Base-by-base conservation (phyloP, 106 monocot genomes). In the Triglochin maritima region DNA sequence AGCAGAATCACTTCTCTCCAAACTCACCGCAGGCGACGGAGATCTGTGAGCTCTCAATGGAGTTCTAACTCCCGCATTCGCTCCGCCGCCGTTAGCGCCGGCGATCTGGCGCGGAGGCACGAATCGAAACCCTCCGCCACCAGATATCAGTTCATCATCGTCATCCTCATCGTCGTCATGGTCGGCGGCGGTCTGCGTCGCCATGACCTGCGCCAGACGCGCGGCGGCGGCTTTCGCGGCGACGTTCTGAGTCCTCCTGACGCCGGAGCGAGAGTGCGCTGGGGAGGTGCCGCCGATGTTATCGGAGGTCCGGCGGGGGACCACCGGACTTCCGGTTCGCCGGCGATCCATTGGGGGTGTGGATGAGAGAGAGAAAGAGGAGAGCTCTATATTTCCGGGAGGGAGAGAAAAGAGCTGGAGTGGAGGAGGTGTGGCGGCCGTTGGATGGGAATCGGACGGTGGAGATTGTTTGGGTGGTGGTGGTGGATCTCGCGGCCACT, bases 151-250 rank as follows among this genome's bases (percentile, higher is more conserved):
- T 7, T 53, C 65, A 15, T 61, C 69, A 5, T 71, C 77, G 13
- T 48, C 59, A 8, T 72, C 82, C 52, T 85, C 85, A 4, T 79
- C 70, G 41, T 83, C 88, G 6, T 81, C 84, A 14, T 68, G 71
- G 6, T 50, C 81, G 29, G 67, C 74, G 10, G 79, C 75, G 44
- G 55, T 80, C 77, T 92, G 87, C 15, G 85, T 80, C 5, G 88
- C 85, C 88, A 93, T 92, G 12, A 92, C 92, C 78, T 85, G 85
- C 44, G 92, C 85, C 49, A 88, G 85, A 45, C 87, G 72, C 9
- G 85, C 85, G 29, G 88, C 88, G 49, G 88, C 92, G 10, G 85
- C 92, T 59, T 77, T 75, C 3, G 88, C 81, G 2, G 88, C 88
- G 15, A 88, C 88, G 69, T 93, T 88, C 83, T 93, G 88, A 52